These are phyloP conservation scores for Fusarium floridanum DNA, from an alignment of 2,329 filamentous ascomycete species.

Conservation along the genomic window DNA sequence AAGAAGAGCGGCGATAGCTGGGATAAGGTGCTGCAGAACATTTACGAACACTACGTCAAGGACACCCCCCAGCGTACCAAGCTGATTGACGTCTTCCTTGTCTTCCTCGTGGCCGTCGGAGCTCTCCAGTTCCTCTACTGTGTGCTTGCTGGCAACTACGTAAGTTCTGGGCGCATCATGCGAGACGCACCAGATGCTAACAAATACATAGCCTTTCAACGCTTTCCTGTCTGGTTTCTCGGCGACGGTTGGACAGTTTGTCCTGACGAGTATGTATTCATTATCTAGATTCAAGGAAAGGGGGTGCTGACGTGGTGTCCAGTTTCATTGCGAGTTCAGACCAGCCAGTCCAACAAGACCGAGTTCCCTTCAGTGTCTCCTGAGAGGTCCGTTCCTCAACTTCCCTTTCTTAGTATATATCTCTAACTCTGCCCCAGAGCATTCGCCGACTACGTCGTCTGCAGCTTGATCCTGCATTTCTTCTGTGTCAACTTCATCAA, in stretches of 20 bases:
- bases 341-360: constrained; percentile 82
- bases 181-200: constrained; percentile 32
- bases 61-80: constrained; percentile 91
- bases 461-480: constrained; percentile 95
- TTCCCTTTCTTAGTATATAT: background rate
- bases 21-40: constrained; percentile 73
- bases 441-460: constrained; percentile 96
- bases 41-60: constrained; percentile 83
- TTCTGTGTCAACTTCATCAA: constrained; percentile 99
- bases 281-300: background rate
- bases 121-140: constrained; percentile 96
- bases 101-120: constrained; percentile 86
- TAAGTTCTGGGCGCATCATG: constrained; percentile 62
- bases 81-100: constrained; percentile 92
- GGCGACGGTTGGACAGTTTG: constrained; percentile 96
- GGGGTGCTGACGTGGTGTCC: constrained; percentile 23
- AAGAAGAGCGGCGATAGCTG: constrained; percentile 51
- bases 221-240: constrained; percentile 96
- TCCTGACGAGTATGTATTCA: constrained; percentile 81
- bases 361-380: constrained; percentile 83
- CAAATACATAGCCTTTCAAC: constrained; percentile 85
- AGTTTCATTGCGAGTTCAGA: constrained; percentile 90
- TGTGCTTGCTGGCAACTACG: constrained; percentile 91
- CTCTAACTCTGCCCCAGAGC: constrained; percentile 69
- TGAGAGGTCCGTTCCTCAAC: constrained; percentile 70